Base-by-base conservation (phyloP, 2,329 filamentous ascomycete species). In the Coniochaeta sp. region DNA sequence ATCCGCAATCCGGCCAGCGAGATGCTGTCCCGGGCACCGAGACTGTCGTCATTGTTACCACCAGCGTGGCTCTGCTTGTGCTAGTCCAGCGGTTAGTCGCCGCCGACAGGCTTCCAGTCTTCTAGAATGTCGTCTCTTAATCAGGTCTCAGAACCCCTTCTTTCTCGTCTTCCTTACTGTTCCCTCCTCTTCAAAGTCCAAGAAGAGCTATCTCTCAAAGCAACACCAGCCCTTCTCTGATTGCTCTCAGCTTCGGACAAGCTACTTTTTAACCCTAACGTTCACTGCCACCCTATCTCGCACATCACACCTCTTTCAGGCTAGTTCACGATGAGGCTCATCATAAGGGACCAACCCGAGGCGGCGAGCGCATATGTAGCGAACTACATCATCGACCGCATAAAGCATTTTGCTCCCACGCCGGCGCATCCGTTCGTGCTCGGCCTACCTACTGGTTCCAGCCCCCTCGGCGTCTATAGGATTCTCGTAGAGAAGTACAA, bases 321-420 rank as follows among this genome's bases (percentile, higher is more conserved):
- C 24, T 58, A 38, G 43, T 44, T 54, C 67, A 70, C 62, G 62
- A 91, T 89, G 89, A 84, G 88, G 75, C 84, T 91, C 67, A 89
- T 91, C 71, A 86, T 91, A 68, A 80, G 87, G 69, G 84, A 90
- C 68, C 79, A 88, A 66, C 79, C 84, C 62, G 74, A 78, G 60
- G 74, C 79, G 59, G 87, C 86, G 55, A 87, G 87, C 59, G 77
- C 81, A 67, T 90, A 89, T 71, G 84, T 90, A 63, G 87, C 88
- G 60, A 82, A 89, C 70, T 90, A 91, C 74, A 87, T 91, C 63
- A 82, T 90, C 73, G 86, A 87, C 67, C 84, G 88, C 63, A 90
- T 91, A 77, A 85, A 86, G 66, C 73, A 81, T 60, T 91, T 88
- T 73, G 78, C 78, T 28, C 87, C 88, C 2, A 87, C 86, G 1